These are phyloP conservation scores for Botrytis hyacinthi DNA, from an alignment of 2,329 filamentous ascomycete genomes.

Conservation along the genomic window DNA sequence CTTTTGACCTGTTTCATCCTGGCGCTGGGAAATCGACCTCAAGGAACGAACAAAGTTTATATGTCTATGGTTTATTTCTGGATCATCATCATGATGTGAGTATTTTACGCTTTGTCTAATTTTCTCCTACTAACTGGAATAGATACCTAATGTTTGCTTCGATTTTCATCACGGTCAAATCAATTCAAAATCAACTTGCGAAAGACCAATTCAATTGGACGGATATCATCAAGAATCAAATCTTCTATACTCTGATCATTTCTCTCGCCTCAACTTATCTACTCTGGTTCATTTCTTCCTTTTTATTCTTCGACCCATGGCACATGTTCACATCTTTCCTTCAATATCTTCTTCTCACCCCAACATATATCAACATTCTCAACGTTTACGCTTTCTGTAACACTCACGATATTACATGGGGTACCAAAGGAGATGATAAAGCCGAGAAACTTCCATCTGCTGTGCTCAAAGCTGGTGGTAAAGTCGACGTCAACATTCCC, in stretches of 20 bases:
- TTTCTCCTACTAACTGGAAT: constrained; percentile 23
- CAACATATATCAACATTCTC: constrained; percentile 91
- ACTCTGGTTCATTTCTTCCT: constrained; percentile 93
- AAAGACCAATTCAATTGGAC: constrained; percentile 63
- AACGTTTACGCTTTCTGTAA: constrained; percentile 99
- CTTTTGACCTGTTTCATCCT: constrained; percentile 94
- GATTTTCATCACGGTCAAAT: constrained; percentile 86
- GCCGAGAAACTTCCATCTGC: constrained; percentile 85
- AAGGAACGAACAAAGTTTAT: constrained; percentile 91
- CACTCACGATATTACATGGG: constrained; percentile 98
- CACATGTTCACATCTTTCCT: constrained; percentile 93
- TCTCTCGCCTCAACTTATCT: constrained; percentile 86
- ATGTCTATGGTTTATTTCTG: constrained; percentile 99
- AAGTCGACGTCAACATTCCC: constrained; percentile 82
- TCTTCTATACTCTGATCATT: constrained; percentile 93
- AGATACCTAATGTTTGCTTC: constrained; percentile 93
- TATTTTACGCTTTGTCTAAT: constrained; percentile 26
- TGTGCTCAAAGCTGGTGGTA: constrained; percentile 87
- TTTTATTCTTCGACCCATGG: constrained; percentile 97
- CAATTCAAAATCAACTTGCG: constrained; percentile 70
- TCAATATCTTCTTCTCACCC: constrained; percentile 91
- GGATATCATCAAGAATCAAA: constrained; percentile 72
- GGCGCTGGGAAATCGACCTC: constrained; percentile 88
- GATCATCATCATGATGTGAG: constrained; percentile 88
- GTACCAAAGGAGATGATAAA: constrained; percentile 98